Percentiles rank a stretch among this genome's conserved stretches.
These are phyloP conservation scores for Paraglomus occultum DNA, from an alignment of 192 early-diverging fungal species.

Conservation along the genomic window DNA sequence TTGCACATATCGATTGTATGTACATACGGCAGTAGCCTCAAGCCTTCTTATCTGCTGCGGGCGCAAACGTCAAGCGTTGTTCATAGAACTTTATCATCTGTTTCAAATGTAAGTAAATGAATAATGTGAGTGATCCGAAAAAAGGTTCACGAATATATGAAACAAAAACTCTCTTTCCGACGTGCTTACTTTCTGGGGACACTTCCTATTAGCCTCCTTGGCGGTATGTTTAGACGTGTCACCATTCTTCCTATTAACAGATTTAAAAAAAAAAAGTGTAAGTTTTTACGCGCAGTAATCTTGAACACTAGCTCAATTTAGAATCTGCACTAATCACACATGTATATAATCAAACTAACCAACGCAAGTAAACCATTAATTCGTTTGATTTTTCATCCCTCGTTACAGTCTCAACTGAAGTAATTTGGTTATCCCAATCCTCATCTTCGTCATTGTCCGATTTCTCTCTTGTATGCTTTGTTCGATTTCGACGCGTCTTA, in stretches of 20 bases:
- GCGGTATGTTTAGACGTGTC: conserved; percentile 25
- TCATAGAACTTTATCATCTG: conserved; percentile 32
- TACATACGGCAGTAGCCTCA: not conserved
- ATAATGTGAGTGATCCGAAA: not conserved
- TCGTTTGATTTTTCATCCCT: conserved; percentile 30
- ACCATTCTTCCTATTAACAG: conserved; percentile 15
- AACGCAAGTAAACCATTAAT: conserved; percentile 28
- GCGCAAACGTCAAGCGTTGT: conserved; percentile 30
- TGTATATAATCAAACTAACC: conserved; percentile 25
- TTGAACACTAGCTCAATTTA: too few relatives aligned
- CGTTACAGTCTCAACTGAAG: conserved; percentile 27
- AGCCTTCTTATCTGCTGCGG: conserved; percentile 1
- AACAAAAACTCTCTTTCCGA: too few relatives aligned
- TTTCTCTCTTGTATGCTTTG: conserved; percentile 15
- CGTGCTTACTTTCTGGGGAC: conserved; percentile 25
- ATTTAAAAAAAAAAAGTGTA: not conserved
- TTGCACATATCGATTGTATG: too few relatives aligned
- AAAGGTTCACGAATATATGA: too few relatives aligned
- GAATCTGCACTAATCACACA: too few relatives aligned
- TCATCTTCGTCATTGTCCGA: conserved; percentile 3
- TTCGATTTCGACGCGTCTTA: not conserved
- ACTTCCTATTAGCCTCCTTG: conserved; percentile 25
- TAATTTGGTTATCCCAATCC: conserved; percentile 18
- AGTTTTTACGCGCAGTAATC: too few relatives aligned
- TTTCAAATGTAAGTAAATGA: not conserved